Base-by-base conservation (phyloP, 257 asterid species). In the Avicennia marina region DNA sequence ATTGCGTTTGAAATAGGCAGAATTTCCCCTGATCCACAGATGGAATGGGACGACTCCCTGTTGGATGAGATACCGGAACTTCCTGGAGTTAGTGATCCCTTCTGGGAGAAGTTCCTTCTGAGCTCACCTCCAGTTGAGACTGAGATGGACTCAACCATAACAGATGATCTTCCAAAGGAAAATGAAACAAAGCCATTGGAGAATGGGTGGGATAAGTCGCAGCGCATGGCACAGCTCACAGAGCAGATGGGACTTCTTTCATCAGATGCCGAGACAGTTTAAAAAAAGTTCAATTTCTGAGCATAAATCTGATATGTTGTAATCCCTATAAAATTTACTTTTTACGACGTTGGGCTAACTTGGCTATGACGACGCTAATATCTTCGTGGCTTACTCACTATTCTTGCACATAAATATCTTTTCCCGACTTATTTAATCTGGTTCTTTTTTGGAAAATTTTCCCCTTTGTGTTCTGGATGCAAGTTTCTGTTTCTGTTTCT, bases 211-310 rank as follows among this genome's bases (percentile, higher is more conserved):
- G 77, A 76, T 43, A 76, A 78, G 34, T 26, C 81, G 63, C 78
- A 79, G 68, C 66, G 80, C 46, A 21, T 89, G 95, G 83, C 83
- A 12, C 78, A 77, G 47, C 85, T 91, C 34, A 86, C 95, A 0
- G 83, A 86, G 75, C 95, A 84, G 75, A 81, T 91, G 98, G 98
- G 80, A 20, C 82, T 66, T 65, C 95, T 91, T 42, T 60, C 94
- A 11, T 85, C 90, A 3, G 81, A 88, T 3, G 67, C 67, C 54
- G 63, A 78, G 55, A 85, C 79, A 42, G 60, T 59, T 54, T 87
- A 71, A 75, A 3, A 26, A 8, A 8, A 11, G 7, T 47, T 47
- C 44, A n/a, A n/a, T n/a, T n/a, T n/a, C n/a, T n/a, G n/a, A n/a
- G n/a, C n/a, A n/a, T n/a, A n/a, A n/a, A n/a, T n/a, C n/a, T n/a